Evolutionary conservation across 805 yeast species (phyloP).

Genomic region (Debaryomyces tyrocola): DNA sequence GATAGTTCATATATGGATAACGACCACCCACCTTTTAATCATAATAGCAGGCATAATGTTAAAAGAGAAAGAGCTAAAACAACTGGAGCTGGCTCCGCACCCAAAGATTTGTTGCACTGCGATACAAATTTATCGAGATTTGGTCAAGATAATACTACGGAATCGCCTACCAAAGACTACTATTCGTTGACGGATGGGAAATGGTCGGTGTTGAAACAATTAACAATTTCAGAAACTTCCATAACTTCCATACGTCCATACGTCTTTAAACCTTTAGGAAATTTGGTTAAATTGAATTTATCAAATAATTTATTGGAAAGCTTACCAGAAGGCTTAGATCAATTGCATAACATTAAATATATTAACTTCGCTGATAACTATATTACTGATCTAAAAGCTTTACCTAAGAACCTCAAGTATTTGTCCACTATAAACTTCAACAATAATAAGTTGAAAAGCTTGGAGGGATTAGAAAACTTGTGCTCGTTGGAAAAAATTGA

Average conservation of each 20-base stretch:
- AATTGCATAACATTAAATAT: slow-evolving; percentile 48
- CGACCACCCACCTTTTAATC: not conserved
- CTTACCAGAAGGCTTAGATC: slow-evolving; percentile 55
- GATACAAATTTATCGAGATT: not conserved
- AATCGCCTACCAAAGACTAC: slow-evolving; percentile 13
- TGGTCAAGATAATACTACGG: not conserved
- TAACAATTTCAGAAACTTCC: slow-evolving; percentile 41
- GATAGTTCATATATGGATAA: not conserved
- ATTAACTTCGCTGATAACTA: slow-evolving; percentile 44
- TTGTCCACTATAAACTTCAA: slow-evolving; percentile 51
- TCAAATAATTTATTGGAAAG: slow-evolving; percentile 52
- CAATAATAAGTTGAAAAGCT: slow-evolving; percentile 43
- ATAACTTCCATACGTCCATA: slow-evolving; percentile 33
- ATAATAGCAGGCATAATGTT: slow-evolving; percentile 7
- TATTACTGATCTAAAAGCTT: slow-evolving; percentile 30
- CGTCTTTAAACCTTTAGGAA: slow-evolving; percentile 39
- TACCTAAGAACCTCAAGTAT: slow-evolving; percentile 32
- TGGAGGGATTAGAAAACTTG: slow-evolving; percentile 48
- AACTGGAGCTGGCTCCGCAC: slow-evolving; percentile 25
- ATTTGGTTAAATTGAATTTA: slow-evolving; percentile 50
- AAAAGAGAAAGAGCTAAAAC: slow-evolving; percentile 25
- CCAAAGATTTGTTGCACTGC: slow-evolving; percentile 13
- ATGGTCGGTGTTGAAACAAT: slow-evolving; percentile 43
- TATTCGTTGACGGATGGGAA: slow-evolving; percentile 31
- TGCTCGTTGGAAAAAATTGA: slow-evolving; percentile 50